Percentiles rank a stretch among this genome's conserved stretches.
Evolutionary conservation across 2,329 filamentous ascomycete species (phyloP).

Genomic region (Didymella glomerata): DNA sequence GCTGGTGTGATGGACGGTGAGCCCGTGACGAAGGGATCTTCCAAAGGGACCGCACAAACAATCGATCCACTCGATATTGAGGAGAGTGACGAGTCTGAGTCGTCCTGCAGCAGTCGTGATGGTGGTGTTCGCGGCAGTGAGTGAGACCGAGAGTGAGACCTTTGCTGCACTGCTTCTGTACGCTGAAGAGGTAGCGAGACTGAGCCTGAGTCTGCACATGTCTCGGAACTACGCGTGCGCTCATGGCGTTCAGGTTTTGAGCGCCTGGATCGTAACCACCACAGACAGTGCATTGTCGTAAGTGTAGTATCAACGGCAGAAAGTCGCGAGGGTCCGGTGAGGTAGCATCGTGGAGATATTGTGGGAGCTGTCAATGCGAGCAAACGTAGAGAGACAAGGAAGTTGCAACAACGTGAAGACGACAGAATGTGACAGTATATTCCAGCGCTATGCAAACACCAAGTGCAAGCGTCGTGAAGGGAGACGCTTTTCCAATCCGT

Average conservation of each 20-base stretch:
- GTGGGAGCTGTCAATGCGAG: not conserved
- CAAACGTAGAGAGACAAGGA: conserved; percentile 8
- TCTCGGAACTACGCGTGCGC: not conserved
- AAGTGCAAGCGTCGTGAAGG: conserved; percentile 17
- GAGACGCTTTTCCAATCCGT: conserved; percentile 20
- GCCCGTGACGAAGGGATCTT: not conserved
- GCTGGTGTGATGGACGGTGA: not conserved
- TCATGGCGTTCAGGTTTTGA: not conserved
- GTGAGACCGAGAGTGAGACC: conserved; percentile 2
- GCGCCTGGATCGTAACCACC: not conserved
- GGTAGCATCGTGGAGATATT: not conserved
- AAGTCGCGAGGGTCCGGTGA: not conserved
- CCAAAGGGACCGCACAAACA: not conserved
- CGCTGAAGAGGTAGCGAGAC: too few species aligned
- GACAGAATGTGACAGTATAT: conserved; percentile 19
- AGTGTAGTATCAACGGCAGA: too few species aligned
- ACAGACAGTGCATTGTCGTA: conserved; percentile 1
- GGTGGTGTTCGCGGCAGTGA: not conserved
- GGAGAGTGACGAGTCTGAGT: not conserved
- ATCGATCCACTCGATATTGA: not conserved
- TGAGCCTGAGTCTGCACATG: not conserved
- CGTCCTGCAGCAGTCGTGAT: not conserved
- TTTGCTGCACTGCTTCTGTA: not conserved
- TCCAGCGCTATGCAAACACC: conserved; percentile 25
- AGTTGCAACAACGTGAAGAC: not conserved